Base-by-base conservation (phyloP, 768 basidiomycete species). In the Pleurotus sapidus region DNA sequence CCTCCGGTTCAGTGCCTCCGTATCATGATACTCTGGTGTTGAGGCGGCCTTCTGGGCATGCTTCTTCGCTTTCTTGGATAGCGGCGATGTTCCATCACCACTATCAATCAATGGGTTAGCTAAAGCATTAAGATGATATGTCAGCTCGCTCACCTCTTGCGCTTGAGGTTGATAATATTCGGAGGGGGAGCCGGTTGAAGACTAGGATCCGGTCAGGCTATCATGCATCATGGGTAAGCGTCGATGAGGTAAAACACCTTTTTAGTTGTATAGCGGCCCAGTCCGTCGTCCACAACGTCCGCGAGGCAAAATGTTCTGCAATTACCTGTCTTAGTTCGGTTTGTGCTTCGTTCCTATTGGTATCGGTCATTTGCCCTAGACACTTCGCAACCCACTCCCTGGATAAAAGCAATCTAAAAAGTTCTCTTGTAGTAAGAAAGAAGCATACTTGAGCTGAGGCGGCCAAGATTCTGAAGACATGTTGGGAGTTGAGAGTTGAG, bases 361-460 rank as follows among this genome's bases (percentile, higher is more conserved):
- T 72, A 61, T 95, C 89, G 15, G 91, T 91, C 80, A 96, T 95
- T 74, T 94, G 88, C 23, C 91, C 88, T 23, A 98, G 79, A 68
- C 92, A 96, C 72, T 87, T 88, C 67, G 95, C 92, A 27, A 98
- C 95, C 93, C 95, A 98, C 70, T 90, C 87, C 76, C 95, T 98
- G 68, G 14, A 38, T 43, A 47, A 49, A 65, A 15, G 54, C 59
- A 55, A 71, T 62, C 42, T 24, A 24, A 58, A 58, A 48, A 51
- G 25, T 49, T 18, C 42, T 37, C 11, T 34, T 27, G 50, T 49
- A 42, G 42, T 24, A 20, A 55, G 37, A 49, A 34, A 38, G 8
- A 46, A 39, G 58, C 82, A 63, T 62, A 91, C 89, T 91, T 91
- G 60, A 91, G 78, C 65, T 82, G 84, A 60, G 86, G 89, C 5